Evolutionary conservation across 345 rosid genomes (phyloP).

Genomic region (Adansonia digitata): DNA sequence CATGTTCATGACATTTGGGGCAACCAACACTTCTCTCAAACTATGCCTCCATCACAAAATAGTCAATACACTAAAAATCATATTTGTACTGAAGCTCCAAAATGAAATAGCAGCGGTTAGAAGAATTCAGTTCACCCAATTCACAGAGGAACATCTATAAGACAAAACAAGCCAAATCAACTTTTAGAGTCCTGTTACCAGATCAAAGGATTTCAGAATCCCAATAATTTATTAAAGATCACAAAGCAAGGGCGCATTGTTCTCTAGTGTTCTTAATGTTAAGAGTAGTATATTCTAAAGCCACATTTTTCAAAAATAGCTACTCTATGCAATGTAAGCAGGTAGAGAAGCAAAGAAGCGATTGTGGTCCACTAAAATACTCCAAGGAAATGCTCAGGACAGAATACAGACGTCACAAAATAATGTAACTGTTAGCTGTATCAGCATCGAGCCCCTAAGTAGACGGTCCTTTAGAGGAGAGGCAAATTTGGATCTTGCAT

Average conservation of each 20-base stretch:
- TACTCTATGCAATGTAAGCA: not conserved
- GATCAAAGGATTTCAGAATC: constrained; percentile 4
- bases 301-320: not conserved
- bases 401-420: not conserved
- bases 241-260: not conserved
- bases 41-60: constrained; percentile 80
- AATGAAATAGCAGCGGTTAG: not conserved
- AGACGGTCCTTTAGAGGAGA: not conserved
- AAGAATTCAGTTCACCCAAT: not conserved
- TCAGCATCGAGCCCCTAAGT: not conserved
- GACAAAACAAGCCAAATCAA: not conserved
- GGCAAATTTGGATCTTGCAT: not conserved
- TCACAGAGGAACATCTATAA: not conserved
- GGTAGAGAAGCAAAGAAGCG: not conserved
- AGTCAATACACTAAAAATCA: constrained; percentile 14
- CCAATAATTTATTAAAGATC: not conserved
- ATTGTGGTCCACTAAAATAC: not conserved
- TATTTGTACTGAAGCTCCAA: constrained; percentile 5
- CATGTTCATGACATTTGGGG: constrained; percentile 82
- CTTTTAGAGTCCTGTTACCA: not conserved
- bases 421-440: too few species aligned
- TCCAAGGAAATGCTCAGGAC: not conserved
- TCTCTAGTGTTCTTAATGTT: not conserved
- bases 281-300: not conserved
- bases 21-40: constrained; percentile 77